phyloP scores from a whole-genome alignment of 2,329 filamentous ascomycete species.

The Westerdykella aurantiaca region DNA sequence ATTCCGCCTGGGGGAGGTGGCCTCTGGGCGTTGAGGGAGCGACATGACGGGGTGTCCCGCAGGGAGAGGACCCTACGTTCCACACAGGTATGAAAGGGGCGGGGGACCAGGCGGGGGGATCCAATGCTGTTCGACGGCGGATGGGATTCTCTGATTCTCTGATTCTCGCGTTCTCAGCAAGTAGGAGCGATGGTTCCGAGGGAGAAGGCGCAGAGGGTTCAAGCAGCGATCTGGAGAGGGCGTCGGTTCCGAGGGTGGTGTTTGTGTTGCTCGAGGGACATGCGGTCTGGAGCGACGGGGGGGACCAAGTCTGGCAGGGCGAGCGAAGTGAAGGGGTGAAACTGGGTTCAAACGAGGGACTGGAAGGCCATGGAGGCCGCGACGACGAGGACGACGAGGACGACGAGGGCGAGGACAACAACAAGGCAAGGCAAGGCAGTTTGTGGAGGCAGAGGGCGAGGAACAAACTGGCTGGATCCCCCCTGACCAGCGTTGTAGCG shows the following conservation, averaged over 20 bases:
- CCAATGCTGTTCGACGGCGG: not conserved
- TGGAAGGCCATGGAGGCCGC: slow-evolving; percentile 5
- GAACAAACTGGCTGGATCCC: slow-evolving; percentile 2
- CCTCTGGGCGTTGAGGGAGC: slow-evolving; percentile 57
- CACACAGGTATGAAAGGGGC: slow-evolving; percentile 3
- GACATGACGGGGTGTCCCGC: slow-evolving; percentile 33
- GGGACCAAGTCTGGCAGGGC: not conserved
- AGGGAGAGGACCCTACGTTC: slow-evolving; percentile 16
- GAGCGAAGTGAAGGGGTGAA: not conserved
- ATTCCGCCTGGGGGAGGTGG: slow-evolving; percentile 51
- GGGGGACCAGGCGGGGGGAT: too few species aligned
- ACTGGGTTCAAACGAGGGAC: slow-evolving; percentile 18
- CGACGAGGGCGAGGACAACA: too few species aligned
- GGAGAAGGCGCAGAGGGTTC: not conserved
- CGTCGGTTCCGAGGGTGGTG: slow-evolving; percentile 1
- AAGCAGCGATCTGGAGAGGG: not conserved
- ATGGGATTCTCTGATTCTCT: not conserved
- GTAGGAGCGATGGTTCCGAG: slow-evolving; percentile 2
- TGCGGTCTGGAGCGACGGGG: not conserved
- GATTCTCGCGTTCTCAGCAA: not conserved
- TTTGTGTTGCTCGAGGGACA: slow-evolving; percentile 1
- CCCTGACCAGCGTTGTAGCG: slow-evolving; percentile 7
- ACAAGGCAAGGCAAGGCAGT: slow-evolving; percentile 6
- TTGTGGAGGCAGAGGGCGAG: not conserved
- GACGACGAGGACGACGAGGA: slow-evolving; percentile 2